Evolutionary conservation across 495 filamentous ascomycete genomes (phyloP).

Genomic region (Aspergillus nanangensis): DNA sequence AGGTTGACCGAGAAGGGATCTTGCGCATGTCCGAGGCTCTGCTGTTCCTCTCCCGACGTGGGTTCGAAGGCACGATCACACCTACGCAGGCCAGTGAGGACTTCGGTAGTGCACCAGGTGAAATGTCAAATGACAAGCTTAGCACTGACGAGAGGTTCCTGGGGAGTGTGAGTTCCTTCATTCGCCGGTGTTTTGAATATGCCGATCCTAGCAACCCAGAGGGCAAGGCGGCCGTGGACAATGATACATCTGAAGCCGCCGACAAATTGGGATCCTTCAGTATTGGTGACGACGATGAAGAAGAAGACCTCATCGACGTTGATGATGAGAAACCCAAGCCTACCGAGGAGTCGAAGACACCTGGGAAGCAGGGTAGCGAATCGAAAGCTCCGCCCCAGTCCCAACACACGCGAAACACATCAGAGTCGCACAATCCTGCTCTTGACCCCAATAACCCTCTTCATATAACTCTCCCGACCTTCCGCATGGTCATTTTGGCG

Average conservation of each 20-base stretch:
- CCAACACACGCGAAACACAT: constrained; percentile 19
- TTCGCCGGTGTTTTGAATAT: constrained; percentile 94
- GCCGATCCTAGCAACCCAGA: constrained; percentile 84
- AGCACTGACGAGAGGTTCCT: constrained; percentile 76
- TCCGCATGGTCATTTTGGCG: constrained; percentile 96
- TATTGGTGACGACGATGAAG: constrained; percentile 80
- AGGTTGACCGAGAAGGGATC: constrained; percentile 95
- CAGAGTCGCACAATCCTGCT: constrained; percentile 69
- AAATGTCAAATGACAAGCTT: constrained; percentile 30
- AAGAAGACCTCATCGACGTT: constrained; percentile 65
- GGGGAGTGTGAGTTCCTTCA: constrained; percentile 89
- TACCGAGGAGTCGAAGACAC: constrained; percentile 7
- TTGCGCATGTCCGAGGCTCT: constrained; percentile 90
- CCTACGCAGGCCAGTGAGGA: constrained; percentile 42
- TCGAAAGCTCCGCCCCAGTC: no score
- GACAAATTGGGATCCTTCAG: constrained; percentile 59
- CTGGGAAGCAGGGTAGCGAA: constrained; percentile 4
- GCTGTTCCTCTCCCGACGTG: constrained; percentile 84
- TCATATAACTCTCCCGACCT: constrained; percentile 94
- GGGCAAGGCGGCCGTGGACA: constrained; percentile 13
- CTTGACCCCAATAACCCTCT: constrained; percentile 89
- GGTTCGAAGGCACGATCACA: constrained; percentile 67
- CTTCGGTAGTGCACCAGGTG: constrained; percentile 16
- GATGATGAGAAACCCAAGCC: constrained; percentile 22
- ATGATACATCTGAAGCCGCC: constrained; percentile 26